Conservation (phyloP, 2,329 filamentous ascomycete genomes). For the Hypomyces perniciosus region DNA sequence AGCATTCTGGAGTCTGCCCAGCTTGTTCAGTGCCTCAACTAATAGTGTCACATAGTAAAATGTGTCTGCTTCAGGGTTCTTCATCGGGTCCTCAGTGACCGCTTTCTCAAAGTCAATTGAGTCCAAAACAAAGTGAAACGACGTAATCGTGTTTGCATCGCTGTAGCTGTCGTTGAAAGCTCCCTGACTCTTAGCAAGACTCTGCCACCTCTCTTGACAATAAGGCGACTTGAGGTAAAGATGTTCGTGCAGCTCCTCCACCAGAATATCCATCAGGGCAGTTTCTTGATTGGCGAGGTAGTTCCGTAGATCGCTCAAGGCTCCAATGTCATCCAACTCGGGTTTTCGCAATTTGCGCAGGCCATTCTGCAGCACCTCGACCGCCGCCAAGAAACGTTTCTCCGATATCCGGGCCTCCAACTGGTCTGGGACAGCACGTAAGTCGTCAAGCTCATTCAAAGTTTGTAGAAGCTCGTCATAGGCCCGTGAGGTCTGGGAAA, state of each 20-base stretch:
- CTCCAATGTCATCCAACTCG: constrained; percentile 86
- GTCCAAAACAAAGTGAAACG: constrained; percentile 57
- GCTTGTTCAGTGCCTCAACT: constrained; percentile 83
- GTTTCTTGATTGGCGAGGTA: constrained; percentile 94
- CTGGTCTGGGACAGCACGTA: constrained; percentile 84
- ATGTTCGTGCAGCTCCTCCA: constrained; percentile 97
- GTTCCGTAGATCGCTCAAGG: constrained; percentile 74
- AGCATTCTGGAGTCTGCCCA: constrained; percentile 77
- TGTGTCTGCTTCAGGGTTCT: constrained; percentile 91
- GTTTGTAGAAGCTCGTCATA: constrained; percentile 87
- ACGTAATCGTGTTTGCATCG: constrained; percentile 40
- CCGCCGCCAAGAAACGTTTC: constrained; percentile 87
- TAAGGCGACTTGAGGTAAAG: constrained; percentile 97
- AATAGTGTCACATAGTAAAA: constrained; percentile 88
- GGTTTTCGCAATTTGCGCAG: constrained; percentile 77
- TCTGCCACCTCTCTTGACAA: constrained; percentile 93
- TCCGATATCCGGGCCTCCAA: constrained; percentile 92
- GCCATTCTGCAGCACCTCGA: constrained; percentile 85
- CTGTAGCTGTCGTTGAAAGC: constrained; percentile 43
- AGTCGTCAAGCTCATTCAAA: constrained; percentile 76
- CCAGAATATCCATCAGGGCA: constrained; percentile 82
- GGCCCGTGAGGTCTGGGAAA: constrained; percentile 79
- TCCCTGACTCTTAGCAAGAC: constrained; percentile 62
- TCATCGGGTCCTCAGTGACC: constrained; percentile 78
- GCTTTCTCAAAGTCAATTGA: constrained; percentile 53